Base-by-base conservation (phyloP, 257 asterid species). In the Hygrophila difformis region DNA sequence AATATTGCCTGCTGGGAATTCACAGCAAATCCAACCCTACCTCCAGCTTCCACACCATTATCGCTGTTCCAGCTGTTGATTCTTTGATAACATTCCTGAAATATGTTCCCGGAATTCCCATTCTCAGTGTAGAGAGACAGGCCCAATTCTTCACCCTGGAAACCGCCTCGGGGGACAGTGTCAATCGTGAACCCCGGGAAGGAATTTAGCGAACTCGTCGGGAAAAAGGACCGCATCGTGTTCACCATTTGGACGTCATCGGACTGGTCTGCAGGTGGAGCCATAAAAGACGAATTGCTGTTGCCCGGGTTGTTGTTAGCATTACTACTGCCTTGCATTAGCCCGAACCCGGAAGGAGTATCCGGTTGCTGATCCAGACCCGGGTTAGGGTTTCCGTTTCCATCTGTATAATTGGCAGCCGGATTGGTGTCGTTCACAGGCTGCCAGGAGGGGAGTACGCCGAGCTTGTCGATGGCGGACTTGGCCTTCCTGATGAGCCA, bases 401-500 rank as follows among this genome's bases (percentile, higher is more conserved):
- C 36, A 1, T 62, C 68, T 1, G 60, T 5, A 26, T 13, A 6
- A 18, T 47, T 2, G 51, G 56, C 31, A 21, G 39, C 39, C 3
- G 24, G 28, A 16, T 16, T 33, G 16, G n/a, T 12, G 17, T 12
- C 47, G 39, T 46, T 38, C n/a, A n/a, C n/a, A 14, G 53, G 47
- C 41, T 34, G 53, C 15, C 40, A 21, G 1, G 47, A 49, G 2
- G 64, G 51, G 0, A 21, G 26, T 12, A 48, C 61, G 6, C 60
- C 49, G 1, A 78, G 65, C 29, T 55, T 61, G 5, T 78, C 73
- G 8, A 78, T 78, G 49, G 87, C 72, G 17, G 64, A 24, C 53
- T 66, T 56, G 2, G 87, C 87, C 51, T 78, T 78, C 6, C 55
- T 56, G 43, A 78, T 68, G 38, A 78, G 71, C 89, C 89, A 79